Percentiles rank a stretch among this genome's conserved stretches.
These are phyloP conservation scores for Cystobasidium onofrii DNA, from an alignment of 768 basidiomycete genomes.

Conservation along the genomic window DNA sequence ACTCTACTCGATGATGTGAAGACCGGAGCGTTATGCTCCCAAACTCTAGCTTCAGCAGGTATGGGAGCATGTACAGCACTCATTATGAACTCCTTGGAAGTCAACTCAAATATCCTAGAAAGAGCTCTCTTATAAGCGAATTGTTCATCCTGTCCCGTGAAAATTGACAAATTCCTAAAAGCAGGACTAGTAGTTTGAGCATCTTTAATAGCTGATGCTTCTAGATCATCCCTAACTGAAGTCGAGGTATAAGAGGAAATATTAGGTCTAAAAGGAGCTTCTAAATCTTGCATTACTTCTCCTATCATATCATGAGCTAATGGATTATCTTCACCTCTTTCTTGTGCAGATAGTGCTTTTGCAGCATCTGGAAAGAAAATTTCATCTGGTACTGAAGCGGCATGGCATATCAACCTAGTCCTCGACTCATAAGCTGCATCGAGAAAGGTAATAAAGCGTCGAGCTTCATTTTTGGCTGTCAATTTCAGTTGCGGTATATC, in stretches of 20 bases:
- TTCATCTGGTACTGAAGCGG: constrained; percentile 48
- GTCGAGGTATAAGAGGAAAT: constrained; percentile 52
- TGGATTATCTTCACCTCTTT: constrained; percentile 34
- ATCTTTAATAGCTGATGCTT: constrained; percentile 10
- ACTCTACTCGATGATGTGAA: not conserved
- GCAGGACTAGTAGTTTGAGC: constrained; percentile 42
- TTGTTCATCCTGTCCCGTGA: constrained; percentile 56
- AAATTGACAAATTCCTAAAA: constrained; percentile 54
- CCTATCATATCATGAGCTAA: constrained; percentile 52
- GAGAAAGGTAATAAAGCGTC: constrained; percentile 57
- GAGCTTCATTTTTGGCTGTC: constrained; percentile 55
- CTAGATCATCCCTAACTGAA: constrained; percentile 30
- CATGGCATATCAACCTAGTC: constrained; percentile 45
- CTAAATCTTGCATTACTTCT: constrained; percentile 48
- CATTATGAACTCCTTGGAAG: constrained; percentile 42
- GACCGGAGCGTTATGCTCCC: constrained; percentile 33
- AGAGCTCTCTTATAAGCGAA: constrained; percentile 60
- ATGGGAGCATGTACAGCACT: constrained; percentile 37
- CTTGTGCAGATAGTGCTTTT: constrained; percentile 32
- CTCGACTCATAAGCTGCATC: constrained; percentile 52
- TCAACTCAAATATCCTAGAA: constrained; percentile 57
- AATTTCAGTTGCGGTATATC: constrained; percentile 53
- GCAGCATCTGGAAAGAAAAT: constrained; percentile 56
- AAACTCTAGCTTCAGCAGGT: constrained; percentile 33
- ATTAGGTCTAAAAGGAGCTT: constrained; percentile 54